These are phyloP conservation scores for Magnaporthiopsis poae DNA, from an alignment of 2,329 filamentous ascomycete genomes.

Conservation along the genomic window DNA sequence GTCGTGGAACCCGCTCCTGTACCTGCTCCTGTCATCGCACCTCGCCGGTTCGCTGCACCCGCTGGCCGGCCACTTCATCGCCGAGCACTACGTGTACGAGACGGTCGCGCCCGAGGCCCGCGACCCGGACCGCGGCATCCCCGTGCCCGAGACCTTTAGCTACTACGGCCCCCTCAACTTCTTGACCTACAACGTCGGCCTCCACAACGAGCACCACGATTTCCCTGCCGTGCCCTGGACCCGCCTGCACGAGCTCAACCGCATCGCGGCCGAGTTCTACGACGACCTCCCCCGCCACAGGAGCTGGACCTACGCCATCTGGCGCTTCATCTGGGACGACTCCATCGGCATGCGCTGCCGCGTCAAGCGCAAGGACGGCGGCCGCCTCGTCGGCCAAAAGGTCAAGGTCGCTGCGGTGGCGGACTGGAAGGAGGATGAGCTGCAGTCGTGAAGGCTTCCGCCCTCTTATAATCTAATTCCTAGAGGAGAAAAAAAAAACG, in stretches of 20 bases:
- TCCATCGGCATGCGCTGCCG: conserved; percentile 83
- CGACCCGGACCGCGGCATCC: conserved; percentile 49
- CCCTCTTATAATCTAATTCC: background rate
- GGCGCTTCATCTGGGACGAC: conserved; percentile 88
- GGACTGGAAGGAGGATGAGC: conserved; percentile 59
- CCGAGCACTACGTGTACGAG: conserved; percentile 84
- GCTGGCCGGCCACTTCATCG: conserved; percentile 94
- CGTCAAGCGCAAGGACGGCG: conserved; percentile 81
- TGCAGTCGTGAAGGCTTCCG: conserved; percentile 44
- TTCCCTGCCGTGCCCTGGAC: conserved; percentile 97
- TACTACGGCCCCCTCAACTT: conserved; percentile 93
- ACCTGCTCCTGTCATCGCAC: conserved; percentile 83
- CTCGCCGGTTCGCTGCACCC: conserved; percentile 89
- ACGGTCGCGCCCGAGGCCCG: conserved; percentile 45
- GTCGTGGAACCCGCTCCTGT: conserved; percentile 54
- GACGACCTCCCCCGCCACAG: conserved; percentile 72
- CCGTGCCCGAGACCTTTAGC: conserved; percentile 85
- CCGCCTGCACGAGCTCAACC: conserved; percentile 62
- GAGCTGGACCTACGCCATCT: conserved; percentile 88
- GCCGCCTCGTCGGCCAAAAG: conserved; percentile 41
- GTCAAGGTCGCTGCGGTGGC: conserved; percentile 28
- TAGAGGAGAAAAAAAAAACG: background rate
- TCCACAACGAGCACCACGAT: conserved; percentile 98
- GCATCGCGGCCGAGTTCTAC: conserved; percentile 85
- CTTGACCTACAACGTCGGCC: conserved; percentile 90